phyloP scores from a whole-genome alignment of 768 basidiomycete species.

The Russula abietina region DNA sequence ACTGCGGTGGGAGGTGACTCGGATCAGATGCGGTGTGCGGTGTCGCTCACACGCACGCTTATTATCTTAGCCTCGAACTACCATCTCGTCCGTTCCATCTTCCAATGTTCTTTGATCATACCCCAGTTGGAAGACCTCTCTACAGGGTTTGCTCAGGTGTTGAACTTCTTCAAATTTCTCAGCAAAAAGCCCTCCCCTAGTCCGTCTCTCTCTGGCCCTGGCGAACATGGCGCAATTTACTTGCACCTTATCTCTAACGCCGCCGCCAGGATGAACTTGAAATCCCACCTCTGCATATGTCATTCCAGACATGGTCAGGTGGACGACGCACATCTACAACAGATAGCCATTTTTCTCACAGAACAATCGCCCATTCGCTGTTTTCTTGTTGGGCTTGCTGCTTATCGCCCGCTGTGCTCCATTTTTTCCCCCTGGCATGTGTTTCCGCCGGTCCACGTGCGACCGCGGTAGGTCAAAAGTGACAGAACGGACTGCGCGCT shows the following conservation, averaged over 20 bases:
- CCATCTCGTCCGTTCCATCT: constrained; percentile 5
- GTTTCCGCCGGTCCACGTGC: neutral
- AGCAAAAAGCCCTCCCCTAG: constrained; percentile 26
- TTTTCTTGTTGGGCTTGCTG: neutral
- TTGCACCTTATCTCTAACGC: constrained; percentile 27
- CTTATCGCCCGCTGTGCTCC: constrained; percentile 29
- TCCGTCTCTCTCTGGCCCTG: constrained; percentile 23
- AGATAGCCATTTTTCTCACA: constrained; percentile 35
- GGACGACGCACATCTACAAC: constrained; percentile 40
- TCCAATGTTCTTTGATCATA: constrained; percentile 27
- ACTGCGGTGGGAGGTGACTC: neutral
- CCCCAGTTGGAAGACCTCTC: constrained; percentile 28
- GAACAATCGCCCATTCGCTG: constrained; percentile 26
- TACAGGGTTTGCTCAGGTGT: constrained; percentile 50
- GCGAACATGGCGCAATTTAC: constrained; percentile 23
- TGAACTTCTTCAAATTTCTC: constrained; percentile 36
- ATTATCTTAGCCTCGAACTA: neutral
- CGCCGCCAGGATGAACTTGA: constrained; percentile 17
- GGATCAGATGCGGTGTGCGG: neutral
- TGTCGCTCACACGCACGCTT: neutral
- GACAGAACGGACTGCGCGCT: neutral
- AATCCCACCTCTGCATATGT: constrained; percentile 22
- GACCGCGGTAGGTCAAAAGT: no score
- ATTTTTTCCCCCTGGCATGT: constrained; percentile 24
- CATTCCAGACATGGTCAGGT: constrained; percentile 40